Evolutionary conservation across 2,329 filamentous ascomycete species (phyloP).

Genomic region (Shiraia sp.): DNA sequence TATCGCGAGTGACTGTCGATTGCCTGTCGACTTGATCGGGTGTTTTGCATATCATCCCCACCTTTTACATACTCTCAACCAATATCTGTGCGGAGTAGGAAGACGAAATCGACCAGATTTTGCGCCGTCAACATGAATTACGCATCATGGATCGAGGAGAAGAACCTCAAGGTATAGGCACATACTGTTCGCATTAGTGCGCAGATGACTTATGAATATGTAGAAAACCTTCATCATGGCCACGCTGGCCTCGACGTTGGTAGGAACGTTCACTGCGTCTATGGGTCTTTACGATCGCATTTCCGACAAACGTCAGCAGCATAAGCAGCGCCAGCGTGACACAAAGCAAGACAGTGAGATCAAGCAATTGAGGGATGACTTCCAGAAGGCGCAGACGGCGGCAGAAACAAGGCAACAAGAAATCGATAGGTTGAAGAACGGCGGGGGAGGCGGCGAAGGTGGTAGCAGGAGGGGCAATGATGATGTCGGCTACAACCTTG

Average conservation of each 20-base stretch:
- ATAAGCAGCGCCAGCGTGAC: slow-evolving; percentile 45
- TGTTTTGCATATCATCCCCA: too few relatives aligned
- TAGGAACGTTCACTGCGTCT: slow-evolving; percentile 51
- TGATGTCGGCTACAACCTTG: slow-evolving; percentile 38
- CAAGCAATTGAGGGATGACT: slow-evolving; percentile 33
- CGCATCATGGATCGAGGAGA: slow-evolving; percentile 51
- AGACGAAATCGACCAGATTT: too few relatives aligned
- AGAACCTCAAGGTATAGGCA: slow-evolving; percentile 46
- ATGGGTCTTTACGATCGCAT: slow-evolving; percentile 50
- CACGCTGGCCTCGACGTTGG: slow-evolving; percentile 49
- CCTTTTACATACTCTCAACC: neutral
- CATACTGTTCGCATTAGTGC: neutral
- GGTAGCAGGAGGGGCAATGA: slow-evolving; percentile 20
- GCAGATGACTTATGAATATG: neutral
- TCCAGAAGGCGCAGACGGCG: slow-evolving; percentile 36
- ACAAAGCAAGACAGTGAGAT: slow-evolving; percentile 40
- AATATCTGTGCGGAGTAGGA: too few relatives aligned
- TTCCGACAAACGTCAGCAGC: slow-evolving; percentile 40
- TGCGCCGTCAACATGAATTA: slow-evolving; percentile 45
- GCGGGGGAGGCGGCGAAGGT: slow-evolving; percentile 5
- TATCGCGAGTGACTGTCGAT: too few relatives aligned
- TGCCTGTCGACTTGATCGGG: too few relatives aligned
- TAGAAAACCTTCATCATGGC: slow-evolving; percentile 53
- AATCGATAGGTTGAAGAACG: slow-evolving; percentile 23
- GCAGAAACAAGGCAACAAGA: slow-evolving; percentile 29